phyloP scores from a whole-genome alignment of 805 yeast species.

The Phaffomyces antillensis region DNA sequence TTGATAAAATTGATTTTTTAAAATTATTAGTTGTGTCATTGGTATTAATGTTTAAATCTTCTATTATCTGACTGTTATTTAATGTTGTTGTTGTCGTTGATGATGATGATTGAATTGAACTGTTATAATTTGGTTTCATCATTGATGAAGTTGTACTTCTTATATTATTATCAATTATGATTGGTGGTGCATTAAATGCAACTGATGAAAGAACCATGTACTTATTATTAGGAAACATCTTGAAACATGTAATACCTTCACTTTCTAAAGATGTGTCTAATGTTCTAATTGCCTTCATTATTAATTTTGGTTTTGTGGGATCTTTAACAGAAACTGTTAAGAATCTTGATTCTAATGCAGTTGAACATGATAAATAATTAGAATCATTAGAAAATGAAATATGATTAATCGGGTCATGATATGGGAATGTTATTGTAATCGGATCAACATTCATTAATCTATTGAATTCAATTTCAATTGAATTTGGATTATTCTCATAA shows the following conservation, averaged over 20 bases:
- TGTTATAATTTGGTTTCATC: not conserved
- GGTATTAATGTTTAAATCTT: not conserved
- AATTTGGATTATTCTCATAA: constrained; percentile 4
- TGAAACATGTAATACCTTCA: constrained; percentile 83
- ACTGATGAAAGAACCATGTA: constrained; percentile 51
- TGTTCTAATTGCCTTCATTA: constrained; percentile 61
- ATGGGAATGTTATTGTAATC: constrained; percentile 73
- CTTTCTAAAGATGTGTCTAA: constrained; percentile 63
- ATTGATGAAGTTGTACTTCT: not conserved
- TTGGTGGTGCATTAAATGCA: constrained; percentile 60
- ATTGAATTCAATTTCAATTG: constrained; percentile 2
- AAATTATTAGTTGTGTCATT: not conserved
- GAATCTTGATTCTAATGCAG: constrained; percentile 65
- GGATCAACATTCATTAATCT: constrained; percentile 40
- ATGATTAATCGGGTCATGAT: constrained; percentile 75
- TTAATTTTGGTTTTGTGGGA: constrained; percentile 54
- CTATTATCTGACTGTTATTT: not conserved
- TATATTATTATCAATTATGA: constrained; percentile 58
- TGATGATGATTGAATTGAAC: not conserved
- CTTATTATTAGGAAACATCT: constrained; percentile 62
- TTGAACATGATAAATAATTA: constrained; percentile 61
- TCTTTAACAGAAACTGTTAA: constrained; percentile 64
- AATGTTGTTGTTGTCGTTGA: not conserved
- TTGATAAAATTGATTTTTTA: not conserved
- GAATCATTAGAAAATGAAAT: constrained; percentile 70